Evolutionary conservation across 2,329 filamentous ascomycete species (phyloP), one percentile per base, ranked within the genome.

Genomic region (Xylogone sp.): DNA sequence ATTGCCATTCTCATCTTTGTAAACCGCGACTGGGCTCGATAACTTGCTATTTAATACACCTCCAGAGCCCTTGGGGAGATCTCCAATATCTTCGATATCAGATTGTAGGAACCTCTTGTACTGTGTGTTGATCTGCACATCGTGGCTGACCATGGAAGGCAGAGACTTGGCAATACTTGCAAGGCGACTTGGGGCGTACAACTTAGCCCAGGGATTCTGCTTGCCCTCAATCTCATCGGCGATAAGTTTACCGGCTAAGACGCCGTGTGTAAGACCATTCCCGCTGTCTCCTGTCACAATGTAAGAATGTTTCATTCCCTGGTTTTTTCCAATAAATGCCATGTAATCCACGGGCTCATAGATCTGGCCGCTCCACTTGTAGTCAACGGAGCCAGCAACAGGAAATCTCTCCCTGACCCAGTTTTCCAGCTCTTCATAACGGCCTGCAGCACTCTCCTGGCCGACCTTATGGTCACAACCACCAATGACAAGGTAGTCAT

Each of bases 381-480:
- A 83, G 53, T 82, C 80, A 7, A 77, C 69, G 2, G 67, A 61
- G 0, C 71, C 71, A 1, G 73, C 73, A 45, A 75, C 68, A 0
- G 78, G 70, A 61, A 82, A 82, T 22, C 79, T 73, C 46, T 75
- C 71, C 6, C 77, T 71, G 0, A 71, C 71, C 80, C 79, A 83
- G 0, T 60, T 59, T 60, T 80, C 78, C 3, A 83, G 71, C 56
- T 80, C 75, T 1, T 68, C 64, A 53, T 77, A 80, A 6, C 75
- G 73, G 0, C 70, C 71, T 0, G 66, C 60, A 1, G 74, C 67
- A 2, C 71, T 65, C 43, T 75, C 72, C 56, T 81, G 77, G 0
- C 79, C 78, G n/a, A 82, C 77, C 60, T 79, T 78, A 68, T 83
- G 79, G 57, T 82, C 79, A 47, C 75, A 75, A 1, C 79, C 79